Base-by-base conservation (phyloP, 1,284 basidiomycete species). In the Ganoderma multipileum region DNA sequence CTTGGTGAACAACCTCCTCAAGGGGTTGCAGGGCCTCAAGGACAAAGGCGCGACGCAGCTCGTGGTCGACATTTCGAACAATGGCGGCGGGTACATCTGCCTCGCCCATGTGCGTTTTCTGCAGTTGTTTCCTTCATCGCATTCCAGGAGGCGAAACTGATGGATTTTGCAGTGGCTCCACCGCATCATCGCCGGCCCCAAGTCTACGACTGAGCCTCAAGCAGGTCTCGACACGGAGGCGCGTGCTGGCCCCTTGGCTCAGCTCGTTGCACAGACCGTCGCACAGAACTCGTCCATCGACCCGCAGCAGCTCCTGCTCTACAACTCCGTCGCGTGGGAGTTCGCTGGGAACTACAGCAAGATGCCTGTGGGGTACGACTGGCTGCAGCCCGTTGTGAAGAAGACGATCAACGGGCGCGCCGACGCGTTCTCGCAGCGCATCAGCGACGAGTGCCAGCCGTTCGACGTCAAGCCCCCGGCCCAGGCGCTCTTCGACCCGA, bases 81-180 rank as follows among this genome's bases (percentile, higher is more conserved):
- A 89, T 71, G 87, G 87, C 54, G 88, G 88, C 70, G 88, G 87
- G 9, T 89, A 85, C 76, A 86, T 89, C 68, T 90, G 87, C 74
- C 82, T 86, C 52, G 87, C 88, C 36, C 86, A 88, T 78, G 87
- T 88, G 72, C 77, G 87, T 76, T 42, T 57, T 61, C 42, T 28
- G n/a, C 50, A 20, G 5, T 36, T 26, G 16, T 67, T 36, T 7
- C 39, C 41, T 52, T 42, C 14, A 47, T 20, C 52, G 11, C 8
- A 20, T 18, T 2, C 5, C 12, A n/a, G 26, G 9, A 38, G 3
- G 9, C 30, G 1, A 33, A 38, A 6, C 64, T 61, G 44, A 64
- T 36, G n/a, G n/a, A n/a, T 14, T 44, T n/a, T 20, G 7, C 66
- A 90, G 87, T 90, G 86, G 86, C 81, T 90, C 5, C 87, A 89